Base-by-base conservation (phyloP, 352 stramenopile genomes). In the Blastocystis sp. region DNA sequence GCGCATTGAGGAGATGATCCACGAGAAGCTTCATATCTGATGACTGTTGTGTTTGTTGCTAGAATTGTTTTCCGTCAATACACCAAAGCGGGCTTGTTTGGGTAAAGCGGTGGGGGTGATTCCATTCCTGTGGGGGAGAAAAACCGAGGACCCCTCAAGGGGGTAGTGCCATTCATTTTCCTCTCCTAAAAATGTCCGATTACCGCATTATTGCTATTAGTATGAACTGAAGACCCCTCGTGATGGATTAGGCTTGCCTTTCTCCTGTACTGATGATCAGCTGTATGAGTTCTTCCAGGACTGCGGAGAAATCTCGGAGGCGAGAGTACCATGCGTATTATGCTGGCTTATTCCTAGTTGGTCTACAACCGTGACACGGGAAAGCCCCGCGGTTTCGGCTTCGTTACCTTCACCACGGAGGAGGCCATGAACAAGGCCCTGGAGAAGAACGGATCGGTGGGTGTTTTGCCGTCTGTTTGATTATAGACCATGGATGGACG, bases 211-310 rank as follows among this genome's bases (percentile, higher is more conserved):
- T 87, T 77, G 77, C 62, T 48, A n/a, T 79, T 19, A 59, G 77
- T 87, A 87, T 4, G 2, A 21, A 52, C n/a, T 14, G 60, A 34
- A 19, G 2, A 23, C 4, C 48, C 5, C 3, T 45, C 60, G 38
- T 62, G 28, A 62, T 23, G 19, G 28, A n/a, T 17, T 56, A 87
- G 77, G 60, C 79, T 19, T 87, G 17, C 77, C 77, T 45, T 87
- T 76, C 65, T 60, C 52, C 45, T 56, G 19, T 23, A 52, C 62
- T 62, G 62, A 88, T 62, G 45, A 76, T 76, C 14, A 48, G 41
- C 48, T 88, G 11, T 64, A 88, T 78, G 78, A 88, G 4, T 56
- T 62, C 48, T 87, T 87, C 60, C 17, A 87, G 65, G 77, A 87
- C 2, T 87, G 77, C 40, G 77, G 77, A 45, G 77, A 76, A 19